Evolutionary conservation across 495 filamentous ascomycete genomes (phyloP), one percentile per base, ranked within the genome.

Genomic region (Penicillium coffeae): DNA sequence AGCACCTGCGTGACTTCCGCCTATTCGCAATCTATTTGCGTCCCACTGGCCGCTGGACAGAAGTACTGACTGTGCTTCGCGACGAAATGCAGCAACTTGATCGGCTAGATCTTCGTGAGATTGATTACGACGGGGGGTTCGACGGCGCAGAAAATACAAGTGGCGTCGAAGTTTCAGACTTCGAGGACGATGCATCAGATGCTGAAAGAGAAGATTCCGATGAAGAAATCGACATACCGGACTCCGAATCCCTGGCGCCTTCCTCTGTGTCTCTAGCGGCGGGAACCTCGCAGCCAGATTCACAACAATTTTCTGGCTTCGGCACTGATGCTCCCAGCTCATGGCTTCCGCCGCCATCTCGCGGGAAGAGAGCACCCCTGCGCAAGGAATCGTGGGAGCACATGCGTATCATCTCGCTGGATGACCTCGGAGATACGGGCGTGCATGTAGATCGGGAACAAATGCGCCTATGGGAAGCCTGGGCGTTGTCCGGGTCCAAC

Each of bases 401-500:
- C 19, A 36, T 71, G 12, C 41, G 59, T 4, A 25, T 34, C 1
- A 47, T 68, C 10, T 64, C 61, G 13, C 67, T 62, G 2, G 75
- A 80, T 19, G 73, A 81, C 6, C 57, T 87, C 10, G 76, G 74
- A 3, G 85, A 88, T 51, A 73, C 85, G 50, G 83, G 82, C 1
- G 40, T 66, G 0, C 44, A 50, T 33, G 81, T 86, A 1, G 65
- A 54, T n/a, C 70, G 74, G 36, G 55, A 68, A 3, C 76, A 85
- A 54, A 68, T 77, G 40, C 74, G 76, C 47, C 59, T 78, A 44
- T 88, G 84, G 84, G 79, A 86, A 63, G 71, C 75, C 38, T 88
- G 84, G 85, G 82, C 76, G n/a, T 54, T 74, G 19, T 53, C 68
- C n/a, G 54, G 56, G 42, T 25, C 36, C 10, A 38, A 53, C 14